A percentile compares a stretch with the other conserved stretches of the same genome.
Evolutionary conservation across 371 early-diverging fungal species (phyloP).

Genomic region (Apophysomyces variabilis): DNA sequence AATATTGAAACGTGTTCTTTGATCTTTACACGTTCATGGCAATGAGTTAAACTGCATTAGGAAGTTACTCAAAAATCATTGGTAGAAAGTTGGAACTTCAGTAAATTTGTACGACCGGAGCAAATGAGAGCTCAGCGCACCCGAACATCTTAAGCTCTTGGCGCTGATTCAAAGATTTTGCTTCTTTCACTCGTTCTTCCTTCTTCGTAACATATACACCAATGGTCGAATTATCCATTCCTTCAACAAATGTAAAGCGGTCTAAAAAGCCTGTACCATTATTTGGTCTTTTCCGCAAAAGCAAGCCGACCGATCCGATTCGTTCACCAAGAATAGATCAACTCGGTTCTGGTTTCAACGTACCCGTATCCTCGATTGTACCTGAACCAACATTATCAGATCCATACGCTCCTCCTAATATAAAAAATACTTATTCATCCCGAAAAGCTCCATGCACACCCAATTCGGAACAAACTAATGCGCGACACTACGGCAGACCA

Average conservation of each 20-base stretch:
- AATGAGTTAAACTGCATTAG: too few species aligned
- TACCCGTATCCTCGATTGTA: background rate
- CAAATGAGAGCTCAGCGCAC: conserved; percentile 1
- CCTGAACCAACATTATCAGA: conserved; percentile 6
- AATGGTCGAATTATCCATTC: conserved; percentile 1
- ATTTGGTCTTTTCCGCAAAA: conserved; percentile 15
- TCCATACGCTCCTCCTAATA: background rate
- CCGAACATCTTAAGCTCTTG: conserved; percentile 5
- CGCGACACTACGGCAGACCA: background rate
- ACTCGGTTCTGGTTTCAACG: conserved; percentile 2
- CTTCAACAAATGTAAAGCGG: background rate
- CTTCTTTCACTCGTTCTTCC: background rate
- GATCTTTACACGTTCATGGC: background rate
- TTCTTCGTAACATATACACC: background rate
- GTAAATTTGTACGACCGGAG: conserved; percentile 9
- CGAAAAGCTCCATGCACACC: background rate
- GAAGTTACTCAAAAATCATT: too few species aligned
- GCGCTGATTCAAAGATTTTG: conserved; percentile 8
- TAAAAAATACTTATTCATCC: background rate
- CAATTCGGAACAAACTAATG: background rate
- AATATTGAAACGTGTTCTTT: background rate
- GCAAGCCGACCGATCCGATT: background rate
- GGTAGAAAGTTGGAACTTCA: too few species aligned
- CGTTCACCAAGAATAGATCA: background rate
- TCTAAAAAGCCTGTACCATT: conserved; percentile 17